Percentiles rank a stretch among this genome's conserved stretches.
Conservation (phyloP, 2,329 filamentous ascomycete species). For the Simplicillium aogashimaense region DNA sequence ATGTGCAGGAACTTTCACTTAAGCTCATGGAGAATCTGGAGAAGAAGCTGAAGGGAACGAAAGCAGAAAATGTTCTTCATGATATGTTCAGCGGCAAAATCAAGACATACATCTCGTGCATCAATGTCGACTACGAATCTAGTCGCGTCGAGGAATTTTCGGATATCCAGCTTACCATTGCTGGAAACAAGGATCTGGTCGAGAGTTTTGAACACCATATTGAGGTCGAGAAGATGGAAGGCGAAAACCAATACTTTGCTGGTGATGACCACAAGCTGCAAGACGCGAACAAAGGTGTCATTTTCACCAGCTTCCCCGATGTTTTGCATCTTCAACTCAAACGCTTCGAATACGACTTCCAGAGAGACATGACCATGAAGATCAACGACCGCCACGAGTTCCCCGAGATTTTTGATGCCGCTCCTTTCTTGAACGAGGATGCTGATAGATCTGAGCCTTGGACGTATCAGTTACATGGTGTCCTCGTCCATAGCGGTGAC, state of each 20-base stretch:
- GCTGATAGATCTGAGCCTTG: conserved; percentile 84
- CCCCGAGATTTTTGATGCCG: conserved; percentile 72
- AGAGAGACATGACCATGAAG: conserved; percentile 97
- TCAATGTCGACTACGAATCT: conserved; percentile 96
- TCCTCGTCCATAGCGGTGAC: conserved; percentile 92
- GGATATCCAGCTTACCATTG: conserved; percentile 97
- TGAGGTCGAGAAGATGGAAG: conserved; percentile 91
- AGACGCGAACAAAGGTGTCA: conserved; percentile 95
- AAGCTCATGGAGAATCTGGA: conserved; percentile 98
- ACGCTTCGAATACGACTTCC: conserved; percentile 95
- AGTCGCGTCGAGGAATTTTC: conserved; percentile 95
- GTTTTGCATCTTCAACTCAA: conserved; percentile 93
- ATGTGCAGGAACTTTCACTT: conserved; percentile 91
- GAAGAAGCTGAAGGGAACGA: conserved; percentile 95
- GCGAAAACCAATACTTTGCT: conserved; percentile 97
- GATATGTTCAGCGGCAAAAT: conserved; percentile 95
- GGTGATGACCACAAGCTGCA: conserved; percentile 84
- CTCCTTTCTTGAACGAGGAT: conserved; percentile 77
- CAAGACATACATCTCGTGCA: conserved; percentile 98
- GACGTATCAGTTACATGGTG: conserved; percentile 87
- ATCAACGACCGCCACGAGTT: conserved; percentile 92
- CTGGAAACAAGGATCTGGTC: conserved; percentile 83
- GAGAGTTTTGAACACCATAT: conserved; percentile 96
- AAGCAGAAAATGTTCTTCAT: conserved; percentile 78
- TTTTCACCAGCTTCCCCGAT: conserved; percentile 90